Conservation (phyloP, 352 stramenopile species). For the Pilasporangium apinafurcum region DNA sequence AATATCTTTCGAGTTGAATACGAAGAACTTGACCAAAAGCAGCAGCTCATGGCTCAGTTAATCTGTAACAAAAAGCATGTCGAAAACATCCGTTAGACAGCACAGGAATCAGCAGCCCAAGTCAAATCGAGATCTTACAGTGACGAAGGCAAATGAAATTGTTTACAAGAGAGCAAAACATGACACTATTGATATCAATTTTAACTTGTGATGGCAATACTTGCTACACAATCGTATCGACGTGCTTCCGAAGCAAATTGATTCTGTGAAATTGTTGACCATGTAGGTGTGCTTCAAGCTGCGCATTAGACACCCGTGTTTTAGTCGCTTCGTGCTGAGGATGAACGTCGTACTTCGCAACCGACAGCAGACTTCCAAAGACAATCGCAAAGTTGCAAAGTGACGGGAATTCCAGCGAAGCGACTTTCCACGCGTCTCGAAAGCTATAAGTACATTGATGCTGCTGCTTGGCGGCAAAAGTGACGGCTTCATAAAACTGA, state of each 20-base stretch:
- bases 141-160: no score
- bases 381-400: slow-evolving; percentile 31
- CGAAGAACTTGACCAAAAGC: no score
- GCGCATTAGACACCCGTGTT: slow-evolving; percentile 19
- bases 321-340: slow-evolving; percentile 5
- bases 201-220: no score
- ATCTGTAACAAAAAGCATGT: no score
- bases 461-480: slow-evolving; percentile 26
- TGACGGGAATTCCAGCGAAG: slow-evolving; percentile 26
- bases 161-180: no score
- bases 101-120: no score
- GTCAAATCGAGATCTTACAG: no score
- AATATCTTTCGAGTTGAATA: no score
- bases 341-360: slow-evolving; percentile 17
- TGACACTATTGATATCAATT: no score
- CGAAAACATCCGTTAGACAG: no score
- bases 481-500: slow-evolving; percentile 34
- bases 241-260: slow-evolving; percentile 20
- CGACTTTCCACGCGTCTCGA: slow-evolving; percentile 30
- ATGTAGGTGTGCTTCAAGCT: slow-evolving; percentile 28
- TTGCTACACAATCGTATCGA: slow-evolving; percentile 24
- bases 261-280: slow-evolving; percentile 29
- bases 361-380: slow-evolving; percentile 26
- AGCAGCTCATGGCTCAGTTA: no score
- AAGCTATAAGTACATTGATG: slow-evolving; percentile 15